Base-by-base conservation (phyloP, 495 filamentous ascomycete species). In the Penicillium waksmanii region DNA sequence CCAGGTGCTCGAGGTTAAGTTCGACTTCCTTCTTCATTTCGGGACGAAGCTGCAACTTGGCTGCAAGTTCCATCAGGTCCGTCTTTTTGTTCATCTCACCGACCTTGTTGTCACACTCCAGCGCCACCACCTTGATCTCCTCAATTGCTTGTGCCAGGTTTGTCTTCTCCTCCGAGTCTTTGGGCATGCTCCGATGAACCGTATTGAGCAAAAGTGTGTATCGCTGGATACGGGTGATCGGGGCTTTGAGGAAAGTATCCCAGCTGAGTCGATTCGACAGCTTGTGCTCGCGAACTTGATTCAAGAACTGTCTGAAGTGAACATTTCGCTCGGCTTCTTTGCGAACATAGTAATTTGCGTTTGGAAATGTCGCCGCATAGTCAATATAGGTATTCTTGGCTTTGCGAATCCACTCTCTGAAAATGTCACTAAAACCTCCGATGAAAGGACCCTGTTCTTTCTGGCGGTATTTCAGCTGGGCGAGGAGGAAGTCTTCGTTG, bases 351-450 rank as follows among this genome's bases (percentile, higher is more conserved):
- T 89, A 93, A 35, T 83, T 87, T 0, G 95, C 95, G 47, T 89
- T 84, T 1, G 95, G 94, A 57, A 92, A 98, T 0, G 85, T 87
- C 1, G 90, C 88, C 50, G 94, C 92, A 74, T 98, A 99, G 44
- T 93, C 93, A 59, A 97, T 87, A 73, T 98, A 99, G 2, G 89
- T 87, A 5, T 77, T 74, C 73, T 89, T 91, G 2, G 96, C 95
- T 73, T 97, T 98, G 51, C 95, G 84, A 64, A 99, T 96, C 95
- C 95, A 99, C 74, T 99, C 96, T 57, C 95, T 82, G 78, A 99
- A 99, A 55, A 99, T 92, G 63, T 98, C 95, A 67, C 93, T 96
- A 73, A 97, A 97, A 9, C 96, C 95, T 46, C 84, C 81, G 58
- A 99, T 87, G 82, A 92, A 98, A 0, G 95, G 95, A 0, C 96